A percentile compares a stretch with the other conserved stretches of the same genome.
phyloP scores from a whole-genome alignment of 345 rosid genomes.

The Rhizophora mangle region DNA sequence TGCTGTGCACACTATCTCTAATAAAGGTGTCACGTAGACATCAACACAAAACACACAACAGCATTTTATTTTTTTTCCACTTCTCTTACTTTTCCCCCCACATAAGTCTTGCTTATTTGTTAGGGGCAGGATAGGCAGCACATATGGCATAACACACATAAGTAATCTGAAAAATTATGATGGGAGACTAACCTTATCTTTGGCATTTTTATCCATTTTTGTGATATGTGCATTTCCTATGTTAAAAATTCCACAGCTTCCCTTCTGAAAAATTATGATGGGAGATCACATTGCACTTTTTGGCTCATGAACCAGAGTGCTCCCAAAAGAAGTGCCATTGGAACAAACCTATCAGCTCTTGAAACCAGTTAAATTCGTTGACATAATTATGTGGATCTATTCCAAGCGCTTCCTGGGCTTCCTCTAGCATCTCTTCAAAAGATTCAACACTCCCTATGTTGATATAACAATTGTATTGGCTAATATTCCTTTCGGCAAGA shows the following conservation, averaged over 20 bases:
- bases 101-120: background rate
- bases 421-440: slow-evolving; percentile 91
- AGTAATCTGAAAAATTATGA: background rate
- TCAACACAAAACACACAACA: background rate
- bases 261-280: slow-evolving; percentile 27
- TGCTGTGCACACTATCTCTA: background rate
- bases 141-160: background rate
- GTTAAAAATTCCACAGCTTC: slow-evolving; percentile 87
- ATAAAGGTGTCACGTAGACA: background rate
- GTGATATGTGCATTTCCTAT: slow-evolving; percentile 87
- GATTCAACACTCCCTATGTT: slow-evolving; percentile 89
- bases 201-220: slow-evolving; percentile 83
- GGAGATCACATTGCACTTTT: slow-evolving; percentile 74
- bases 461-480: slow-evolving; percentile 72
- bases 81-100: too few species aligned
- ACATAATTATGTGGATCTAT: slow-evolving; percentile 66
- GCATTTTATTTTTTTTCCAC: too few species aligned
- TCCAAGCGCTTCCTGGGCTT: slow-evolving; percentile 81
- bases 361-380: slow-evolving; percentile 74
- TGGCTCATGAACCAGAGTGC: slow-evolving; percentile 62
- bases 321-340: slow-evolving; percentile 70
- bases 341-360: slow-evolving; percentile 77
- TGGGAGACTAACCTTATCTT: slow-evolving; percentile 62
- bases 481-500: slow-evolving; percentile 42
- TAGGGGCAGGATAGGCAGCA: background rate